These are phyloP conservation scores for Calonectria henricotiae DNA, from an alignment of 2,329 filamentous ascomycete species.

Conservation along the genomic window DNA sequence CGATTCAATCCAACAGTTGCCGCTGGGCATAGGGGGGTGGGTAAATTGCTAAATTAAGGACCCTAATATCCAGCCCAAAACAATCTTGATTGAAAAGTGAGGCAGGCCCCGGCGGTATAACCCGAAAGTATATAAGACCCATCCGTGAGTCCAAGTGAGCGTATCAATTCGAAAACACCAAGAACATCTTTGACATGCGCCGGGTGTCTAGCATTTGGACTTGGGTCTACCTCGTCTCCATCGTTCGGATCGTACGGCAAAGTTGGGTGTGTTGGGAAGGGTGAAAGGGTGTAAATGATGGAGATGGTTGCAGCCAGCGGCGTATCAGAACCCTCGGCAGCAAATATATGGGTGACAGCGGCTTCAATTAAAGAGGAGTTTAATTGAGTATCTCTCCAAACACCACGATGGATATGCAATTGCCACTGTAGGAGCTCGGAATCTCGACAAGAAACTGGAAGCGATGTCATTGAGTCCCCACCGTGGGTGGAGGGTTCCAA, in stretches of 20 bases:
- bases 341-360: not conserved
- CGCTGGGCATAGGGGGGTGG: not conserved
- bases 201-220: not conserved
- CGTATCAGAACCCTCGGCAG: not conserved
- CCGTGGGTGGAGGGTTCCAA: not conserved
- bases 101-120: constrained; percentile 4
- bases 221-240: constrained; percentile 1
- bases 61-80: not conserved
- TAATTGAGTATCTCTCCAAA: constrained; percentile 16
- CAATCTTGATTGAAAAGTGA: not conserved
- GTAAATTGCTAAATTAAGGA: not conserved
- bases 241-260: constrained; percentile 3
- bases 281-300: constrained; percentile 9
- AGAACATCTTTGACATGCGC: constrained; percentile 10
- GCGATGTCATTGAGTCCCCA: not conserved
- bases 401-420: constrained; percentile 20
- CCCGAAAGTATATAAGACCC: constrained; percentile 3
- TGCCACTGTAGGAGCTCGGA: not conserved
- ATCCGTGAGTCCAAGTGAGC: not conserved
- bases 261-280: constrained; percentile 9
- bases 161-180: not conserved
- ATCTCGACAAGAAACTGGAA: not conserved
- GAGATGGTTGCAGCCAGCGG: constrained; percentile 1
- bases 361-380: constrained; percentile 12
- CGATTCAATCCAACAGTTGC: constrained; percentile 4